Conservation (phyloP, 305 asterid genomes). For the Solanum chacoense region DNA sequence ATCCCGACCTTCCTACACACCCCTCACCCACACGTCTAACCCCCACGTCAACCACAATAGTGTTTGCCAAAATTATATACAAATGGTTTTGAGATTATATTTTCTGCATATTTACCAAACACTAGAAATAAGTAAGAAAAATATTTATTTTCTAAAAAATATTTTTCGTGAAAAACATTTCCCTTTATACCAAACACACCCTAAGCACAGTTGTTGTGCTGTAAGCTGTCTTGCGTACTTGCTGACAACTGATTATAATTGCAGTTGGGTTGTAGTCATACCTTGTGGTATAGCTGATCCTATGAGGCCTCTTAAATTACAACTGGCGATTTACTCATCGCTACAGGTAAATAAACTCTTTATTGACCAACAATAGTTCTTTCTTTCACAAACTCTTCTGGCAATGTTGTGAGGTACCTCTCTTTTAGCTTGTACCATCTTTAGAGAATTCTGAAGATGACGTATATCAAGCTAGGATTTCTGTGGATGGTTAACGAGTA, state of each 20-base stretch:
- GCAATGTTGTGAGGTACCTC: neutral
- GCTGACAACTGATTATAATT: neutral
- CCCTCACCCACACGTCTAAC: neutral
- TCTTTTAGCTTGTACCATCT: neutral
- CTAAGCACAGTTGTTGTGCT: neutral
- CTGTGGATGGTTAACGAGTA: neutral
- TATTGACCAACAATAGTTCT: neutral
- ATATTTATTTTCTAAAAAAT: neutral
- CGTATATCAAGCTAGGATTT: neutral
- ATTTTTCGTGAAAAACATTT: too few relatives aligned
- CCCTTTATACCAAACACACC: neutral
- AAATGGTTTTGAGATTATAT: neutral
- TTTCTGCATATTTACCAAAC: neutral
- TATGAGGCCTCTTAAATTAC: neutral
- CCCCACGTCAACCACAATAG: neutral
- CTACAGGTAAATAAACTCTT: neutral
- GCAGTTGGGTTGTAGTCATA: conserved; percentile 1
- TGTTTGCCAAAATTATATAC: neutral
- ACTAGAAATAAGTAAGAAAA: neutral
- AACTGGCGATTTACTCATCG: conserved; percentile 1
- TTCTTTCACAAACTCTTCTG: neutral
- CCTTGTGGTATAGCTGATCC: neutral
- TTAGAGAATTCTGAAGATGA: neutral
- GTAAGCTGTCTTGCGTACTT: neutral
- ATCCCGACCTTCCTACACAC: neutral